Percentiles rank a stretch among this genome's conserved stretches.
Conservation (phyloP, 2,329 filamentous ascomycete genomes). For the Aspergillus pseudoviridinutans region DNA sequence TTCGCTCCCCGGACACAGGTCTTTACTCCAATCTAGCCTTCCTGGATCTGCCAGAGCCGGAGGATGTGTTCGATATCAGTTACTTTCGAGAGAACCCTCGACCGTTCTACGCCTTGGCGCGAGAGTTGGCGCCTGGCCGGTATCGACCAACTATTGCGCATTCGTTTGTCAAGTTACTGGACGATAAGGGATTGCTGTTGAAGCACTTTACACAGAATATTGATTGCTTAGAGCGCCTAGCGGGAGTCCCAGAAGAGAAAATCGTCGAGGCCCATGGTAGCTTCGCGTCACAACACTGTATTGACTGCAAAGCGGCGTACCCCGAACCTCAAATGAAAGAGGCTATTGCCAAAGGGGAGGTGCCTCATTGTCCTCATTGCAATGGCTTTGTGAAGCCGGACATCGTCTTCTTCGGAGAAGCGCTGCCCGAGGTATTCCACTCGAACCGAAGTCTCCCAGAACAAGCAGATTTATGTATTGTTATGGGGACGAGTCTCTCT, state of each 20-base stretch:
- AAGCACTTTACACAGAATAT: slow-evolving; percentile 98
- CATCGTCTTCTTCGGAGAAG: slow-evolving; percentile 90
- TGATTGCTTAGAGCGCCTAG: slow-evolving; percentile 84
- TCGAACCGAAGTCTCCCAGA: slow-evolving; percentile 51
- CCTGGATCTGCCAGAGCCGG: slow-evolving; percentile 79
- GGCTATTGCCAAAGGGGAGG: slow-evolving; percentile 61
- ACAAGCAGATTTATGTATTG: slow-evolving; percentile 71
- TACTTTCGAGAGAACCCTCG: slow-evolving; percentile 82
- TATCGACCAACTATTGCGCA: slow-evolving; percentile 88
- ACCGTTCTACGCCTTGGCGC: slow-evolving; percentile 89
- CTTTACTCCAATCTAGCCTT: slow-evolving; percentile 88
- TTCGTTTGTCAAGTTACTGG: slow-evolving; percentile 77
- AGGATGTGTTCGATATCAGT: slow-evolving; percentile 89
- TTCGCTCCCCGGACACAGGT: slow-evolving; percentile 86
- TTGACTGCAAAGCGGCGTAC: slow-evolving; percentile 74
- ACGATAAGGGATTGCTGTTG: slow-evolving; percentile 70
- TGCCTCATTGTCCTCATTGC: slow-evolving; percentile 70
- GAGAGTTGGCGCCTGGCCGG: slow-evolving; percentile 86
- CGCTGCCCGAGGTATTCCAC: slow-evolving; percentile 64
- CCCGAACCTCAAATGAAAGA: slow-evolving; percentile 70
- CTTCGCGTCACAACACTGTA: slow-evolving; percentile 86
- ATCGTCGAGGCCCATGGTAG: slow-evolving; percentile 95
- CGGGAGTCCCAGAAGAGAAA: slow-evolving; percentile 73
- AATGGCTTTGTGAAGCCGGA: slow-evolving; percentile 84
- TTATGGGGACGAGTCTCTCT: slow-evolving; percentile 82